Evolutionary conservation across 164 flowering plant genomes (phyloP).

Genomic region (Annona cherimola): DNA sequence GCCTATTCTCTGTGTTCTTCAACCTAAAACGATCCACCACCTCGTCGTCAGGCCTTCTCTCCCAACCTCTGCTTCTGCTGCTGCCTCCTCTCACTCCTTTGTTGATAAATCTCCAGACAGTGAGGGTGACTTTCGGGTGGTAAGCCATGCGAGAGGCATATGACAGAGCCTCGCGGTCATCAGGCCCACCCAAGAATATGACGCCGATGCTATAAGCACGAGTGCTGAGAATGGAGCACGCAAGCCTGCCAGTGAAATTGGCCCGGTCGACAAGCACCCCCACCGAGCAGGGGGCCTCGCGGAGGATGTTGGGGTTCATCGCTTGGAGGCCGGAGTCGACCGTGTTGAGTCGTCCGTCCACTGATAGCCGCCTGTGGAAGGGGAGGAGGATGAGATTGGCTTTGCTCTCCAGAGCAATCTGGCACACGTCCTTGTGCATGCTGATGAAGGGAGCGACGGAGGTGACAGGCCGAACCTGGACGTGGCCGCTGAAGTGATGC

Average conservation of each 20-base stretch:
- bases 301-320: conserved; percentile 21
- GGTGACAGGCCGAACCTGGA: conserved; percentile 37
- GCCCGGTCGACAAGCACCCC: conserved; percentile 34
- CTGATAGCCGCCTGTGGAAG: conserved; percentile 17
- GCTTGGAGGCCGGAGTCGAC: conserved; percentile 7
- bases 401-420: conserved; percentile 38
- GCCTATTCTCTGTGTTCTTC: not conserved
- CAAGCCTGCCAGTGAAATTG: conserved; percentile 11
- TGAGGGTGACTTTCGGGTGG: conserved; percentile 57
- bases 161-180: conserved; percentile 70
- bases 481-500: conserved; percentile 14
- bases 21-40: not conserved
- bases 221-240: conserved; percentile 12
- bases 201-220: conserved; percentile 31
- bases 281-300: conserved; percentile 27
- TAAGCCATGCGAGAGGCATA: conserved; percentile 49
- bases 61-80: conserved; percentile 7
- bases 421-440: conserved; percentile 71
- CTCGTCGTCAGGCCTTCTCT: conserved; percentile 2
- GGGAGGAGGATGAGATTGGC: conserved; percentile 49
- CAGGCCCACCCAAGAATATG: conserved; percentile 74
- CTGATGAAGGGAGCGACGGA: conserved; percentile 36
- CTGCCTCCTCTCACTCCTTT: conserved; percentile 29
- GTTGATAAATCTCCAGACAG: conserved; percentile 36
- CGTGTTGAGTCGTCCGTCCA: no score